Evolutionary conservation across 2,329 filamentous ascomycete genomes (phyloP).

Genomic region (Nemania diffusa): DNA sequence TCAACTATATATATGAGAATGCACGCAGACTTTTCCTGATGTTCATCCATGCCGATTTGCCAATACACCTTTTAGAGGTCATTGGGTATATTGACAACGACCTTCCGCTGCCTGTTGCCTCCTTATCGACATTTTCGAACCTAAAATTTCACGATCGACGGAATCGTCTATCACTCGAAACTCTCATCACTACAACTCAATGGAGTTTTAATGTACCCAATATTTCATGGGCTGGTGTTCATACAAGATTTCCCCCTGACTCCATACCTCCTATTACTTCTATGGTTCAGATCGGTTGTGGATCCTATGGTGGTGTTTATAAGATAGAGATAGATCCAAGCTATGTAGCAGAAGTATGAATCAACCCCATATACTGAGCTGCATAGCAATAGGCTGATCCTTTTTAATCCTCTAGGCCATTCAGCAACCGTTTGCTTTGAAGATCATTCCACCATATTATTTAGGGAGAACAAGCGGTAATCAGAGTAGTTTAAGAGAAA

Average conservation of each 20-base stretch:
- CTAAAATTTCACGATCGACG: not conserved
- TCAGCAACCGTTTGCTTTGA: not conserved
- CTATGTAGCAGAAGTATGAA: not conserved
- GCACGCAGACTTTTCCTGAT: not conserved
- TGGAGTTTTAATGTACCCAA: not conserved
- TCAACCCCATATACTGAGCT: not conserved
- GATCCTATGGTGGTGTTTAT: not conserved
- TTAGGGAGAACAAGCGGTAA: not conserved
- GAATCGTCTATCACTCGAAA: not conserved
- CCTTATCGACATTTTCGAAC: not conserved
- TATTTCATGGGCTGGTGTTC: not conserved
- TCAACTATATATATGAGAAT: not conserved
- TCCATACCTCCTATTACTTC: not conserved
- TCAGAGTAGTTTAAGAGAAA: not conserved
- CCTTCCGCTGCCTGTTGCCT: not conserved
- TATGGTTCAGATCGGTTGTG: not conserved
- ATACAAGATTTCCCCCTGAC: not conserved
- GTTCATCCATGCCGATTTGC: not conserved
- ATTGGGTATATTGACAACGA: not conserved
- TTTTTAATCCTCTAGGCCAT: not conserved
- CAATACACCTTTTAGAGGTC: not conserved
- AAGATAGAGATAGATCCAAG: not conserved
- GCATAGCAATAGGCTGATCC: not conserved
- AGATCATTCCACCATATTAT: not conserved
- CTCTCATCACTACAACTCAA: not conserved